phyloP scores from a whole-genome alignment of 495 filamentous ascomycete genomes.

The Neurospora sp. region DNA sequence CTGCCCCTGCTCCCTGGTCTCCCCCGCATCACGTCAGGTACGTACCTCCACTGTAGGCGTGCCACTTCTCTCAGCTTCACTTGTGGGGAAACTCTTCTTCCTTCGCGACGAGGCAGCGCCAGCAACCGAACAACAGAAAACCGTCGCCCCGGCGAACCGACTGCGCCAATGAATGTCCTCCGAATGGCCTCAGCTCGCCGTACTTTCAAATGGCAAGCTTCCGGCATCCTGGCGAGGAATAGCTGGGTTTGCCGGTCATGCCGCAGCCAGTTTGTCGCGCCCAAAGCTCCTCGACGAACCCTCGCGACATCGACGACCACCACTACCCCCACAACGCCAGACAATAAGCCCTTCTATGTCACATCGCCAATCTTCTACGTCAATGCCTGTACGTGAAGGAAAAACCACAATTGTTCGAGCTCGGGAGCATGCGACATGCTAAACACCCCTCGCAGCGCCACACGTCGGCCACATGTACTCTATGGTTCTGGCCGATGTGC shows the following conservation, averaged over 20 bases:
- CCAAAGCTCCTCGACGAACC: constrained; percentile 4
- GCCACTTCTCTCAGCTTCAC: neutral
- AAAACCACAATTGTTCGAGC: neutral
- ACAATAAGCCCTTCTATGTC: constrained; percentile 83
- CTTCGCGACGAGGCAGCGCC: neutral
- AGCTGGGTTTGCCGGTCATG: constrained; percentile 7
- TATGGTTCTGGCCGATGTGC: constrained; percentile 79
- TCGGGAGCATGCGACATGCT: constrained; percentile 3
- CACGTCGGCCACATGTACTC: constrained; percentile 94
- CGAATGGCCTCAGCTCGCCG: constrained; percentile 2
- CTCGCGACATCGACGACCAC: neutral
- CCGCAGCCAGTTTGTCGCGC: constrained; percentile 3
- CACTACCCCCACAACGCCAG: neutral
- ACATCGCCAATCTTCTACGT: constrained; percentile 99
- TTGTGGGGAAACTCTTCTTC: neutral
- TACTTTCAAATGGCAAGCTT: constrained; percentile 1
- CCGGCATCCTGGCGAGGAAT: neutral
- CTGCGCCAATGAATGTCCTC: constrained; percentile 1
- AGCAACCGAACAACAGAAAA: neutral
- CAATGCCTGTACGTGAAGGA: constrained; percentile 65
- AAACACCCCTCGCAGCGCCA: constrained; percentile 48
- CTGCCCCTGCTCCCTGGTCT: neutral
- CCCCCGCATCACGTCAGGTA: neutral
- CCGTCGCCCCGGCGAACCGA: neutral
- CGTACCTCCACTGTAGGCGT: neutral